Evolutionary conservation across 495 filamentous ascomycete species (phyloP).

Genomic region (Staphylotrichum longicolle): DNA sequence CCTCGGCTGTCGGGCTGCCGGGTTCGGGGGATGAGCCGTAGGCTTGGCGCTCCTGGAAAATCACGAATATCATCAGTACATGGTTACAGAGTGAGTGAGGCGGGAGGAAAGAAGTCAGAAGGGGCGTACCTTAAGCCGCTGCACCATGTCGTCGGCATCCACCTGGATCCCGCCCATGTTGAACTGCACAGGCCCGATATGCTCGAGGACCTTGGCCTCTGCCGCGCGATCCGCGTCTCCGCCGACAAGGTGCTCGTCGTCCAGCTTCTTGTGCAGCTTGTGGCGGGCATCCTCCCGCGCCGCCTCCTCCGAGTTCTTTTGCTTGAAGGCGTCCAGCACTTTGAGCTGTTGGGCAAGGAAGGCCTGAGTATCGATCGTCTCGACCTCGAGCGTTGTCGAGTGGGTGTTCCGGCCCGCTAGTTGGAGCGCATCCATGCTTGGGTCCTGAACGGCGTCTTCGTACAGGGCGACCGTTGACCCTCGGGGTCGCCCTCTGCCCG

Average conservation of each 20-base stretch:
- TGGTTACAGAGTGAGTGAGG: background rate
- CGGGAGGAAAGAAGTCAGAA: background rate
- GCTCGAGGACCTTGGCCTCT: slow-evolving; percentile 70
- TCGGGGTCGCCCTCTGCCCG: slow-evolving; percentile 35
- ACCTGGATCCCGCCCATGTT: slow-evolving; percentile 98
- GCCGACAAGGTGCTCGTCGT: slow-evolving; percentile 22
- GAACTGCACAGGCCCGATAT: slow-evolving; percentile 93
- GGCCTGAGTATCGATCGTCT: slow-evolving; percentile 70
- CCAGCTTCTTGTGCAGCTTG: slow-evolving; percentile 37
- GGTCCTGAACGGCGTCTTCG: slow-evolving; percentile 75
- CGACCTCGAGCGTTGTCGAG: slow-evolving; percentile 60
- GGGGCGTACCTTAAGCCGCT: slow-evolving; percentile 70
- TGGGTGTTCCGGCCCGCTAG: slow-evolving; percentile 50
- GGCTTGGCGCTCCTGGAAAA: slow-evolving; percentile 47
- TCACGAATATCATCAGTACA: background rate
- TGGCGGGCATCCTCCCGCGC: slow-evolving; percentile 47
- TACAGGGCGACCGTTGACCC: slow-evolving; percentile 66
- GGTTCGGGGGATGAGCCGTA: slow-evolving; percentile 42
- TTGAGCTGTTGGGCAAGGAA: slow-evolving; percentile 76
- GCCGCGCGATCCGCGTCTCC: slow-evolving; percentile 34
- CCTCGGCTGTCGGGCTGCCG: slow-evolving; percentile 31
- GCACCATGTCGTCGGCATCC: slow-evolving; percentile 92
- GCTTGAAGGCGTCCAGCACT: slow-evolving; percentile 64
- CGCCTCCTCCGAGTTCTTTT: slow-evolving; percentile 57
- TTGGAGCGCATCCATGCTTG: slow-evolving; percentile 59